Percentiles rank a stretch among this genome's conserved stretches.
These are phyloP conservation scores for Zygosaccharomyces pseudorouxii DNA, from an alignment of 805 yeast genomes.

Conservation along the genomic window DNA sequence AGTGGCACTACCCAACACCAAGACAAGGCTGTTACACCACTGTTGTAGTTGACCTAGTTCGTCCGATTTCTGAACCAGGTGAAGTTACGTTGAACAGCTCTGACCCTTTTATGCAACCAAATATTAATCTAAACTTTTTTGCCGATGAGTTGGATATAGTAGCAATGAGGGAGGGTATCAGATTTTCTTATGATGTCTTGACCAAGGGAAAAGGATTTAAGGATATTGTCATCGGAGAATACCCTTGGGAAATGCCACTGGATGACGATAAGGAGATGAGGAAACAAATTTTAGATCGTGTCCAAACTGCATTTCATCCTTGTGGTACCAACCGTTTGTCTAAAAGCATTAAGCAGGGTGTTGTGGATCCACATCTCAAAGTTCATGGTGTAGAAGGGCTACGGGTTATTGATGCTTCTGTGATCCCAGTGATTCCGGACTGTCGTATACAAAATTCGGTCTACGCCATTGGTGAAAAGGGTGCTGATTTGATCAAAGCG, in stretches of 20 bases:
- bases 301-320: constrained; percentile 35
- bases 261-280: constrained; percentile 32
- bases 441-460: constrained; percentile 31
- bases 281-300: constrained; percentile 30
- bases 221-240: constrained; percentile 30
- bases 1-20: constrained; percentile 31
- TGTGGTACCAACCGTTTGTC: constrained; percentile 31
- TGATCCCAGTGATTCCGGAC: constrained; percentile 34
- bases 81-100: constrained; percentile 26
- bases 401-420: constrained; percentile 34
- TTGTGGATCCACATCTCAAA: constrained; percentile 31
- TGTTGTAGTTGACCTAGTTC: constrained; percentile 30
- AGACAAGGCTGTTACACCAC: constrained; percentile 22
- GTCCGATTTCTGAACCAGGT: constrained; percentile 29
- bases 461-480: constrained; percentile 30
- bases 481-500: constrained; percentile 28
- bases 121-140: constrained; percentile 27
- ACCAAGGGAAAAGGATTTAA: constrained; percentile 32
- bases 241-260: constrained; percentile 33
- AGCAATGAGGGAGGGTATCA: constrained; percentile 33
- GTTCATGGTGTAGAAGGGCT: constrained; percentile 31
- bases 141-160: constrained; percentile 33
- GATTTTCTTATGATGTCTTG: constrained; percentile 30
- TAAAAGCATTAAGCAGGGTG: constrained; percentile 19
- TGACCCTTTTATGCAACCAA: constrained; percentile 27